Conservation (phyloP, 176 grass and related monocot genomes). For the Carex scoparia region DNA sequence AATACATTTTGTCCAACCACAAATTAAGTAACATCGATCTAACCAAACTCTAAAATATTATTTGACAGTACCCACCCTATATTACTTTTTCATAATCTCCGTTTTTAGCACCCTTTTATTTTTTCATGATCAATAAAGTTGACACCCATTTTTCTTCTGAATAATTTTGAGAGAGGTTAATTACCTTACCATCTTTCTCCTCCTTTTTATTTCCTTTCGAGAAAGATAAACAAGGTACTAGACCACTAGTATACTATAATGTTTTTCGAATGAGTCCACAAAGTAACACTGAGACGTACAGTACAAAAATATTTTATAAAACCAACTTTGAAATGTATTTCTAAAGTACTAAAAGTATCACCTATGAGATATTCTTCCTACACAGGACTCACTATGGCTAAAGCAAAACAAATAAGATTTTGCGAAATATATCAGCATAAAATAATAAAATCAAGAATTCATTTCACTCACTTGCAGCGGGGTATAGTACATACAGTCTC, state of each 20-base stretch:
- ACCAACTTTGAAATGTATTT: background rate
- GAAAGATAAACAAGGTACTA: background rate
- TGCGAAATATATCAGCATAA: background rate
- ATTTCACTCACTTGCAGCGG: slow-evolving; percentile 79
- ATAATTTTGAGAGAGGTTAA: background rate
- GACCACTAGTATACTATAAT: background rate
- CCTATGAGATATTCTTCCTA: background rate
- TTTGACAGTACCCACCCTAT: background rate
- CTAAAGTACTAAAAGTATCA: background rate
- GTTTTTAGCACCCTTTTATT: background rate
- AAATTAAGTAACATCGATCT: background rate
- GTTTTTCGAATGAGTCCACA: background rate
- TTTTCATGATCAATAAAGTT: background rate
- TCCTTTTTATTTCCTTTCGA: background rate
- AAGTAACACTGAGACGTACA: background rate
- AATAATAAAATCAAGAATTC: background rate
- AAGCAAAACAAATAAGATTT: background rate
- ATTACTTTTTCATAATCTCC: background rate
- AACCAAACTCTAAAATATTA: background rate
- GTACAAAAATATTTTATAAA: background rate
- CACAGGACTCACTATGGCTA: background rate
- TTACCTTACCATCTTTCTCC: background rate
- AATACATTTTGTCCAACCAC: background rate
- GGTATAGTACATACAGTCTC: slow-evolving; percentile 88
- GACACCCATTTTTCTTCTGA: background rate